Conservation (phyloP, 2,329 filamentous ascomycete species). For the Didymellaceae sp. region DNA sequence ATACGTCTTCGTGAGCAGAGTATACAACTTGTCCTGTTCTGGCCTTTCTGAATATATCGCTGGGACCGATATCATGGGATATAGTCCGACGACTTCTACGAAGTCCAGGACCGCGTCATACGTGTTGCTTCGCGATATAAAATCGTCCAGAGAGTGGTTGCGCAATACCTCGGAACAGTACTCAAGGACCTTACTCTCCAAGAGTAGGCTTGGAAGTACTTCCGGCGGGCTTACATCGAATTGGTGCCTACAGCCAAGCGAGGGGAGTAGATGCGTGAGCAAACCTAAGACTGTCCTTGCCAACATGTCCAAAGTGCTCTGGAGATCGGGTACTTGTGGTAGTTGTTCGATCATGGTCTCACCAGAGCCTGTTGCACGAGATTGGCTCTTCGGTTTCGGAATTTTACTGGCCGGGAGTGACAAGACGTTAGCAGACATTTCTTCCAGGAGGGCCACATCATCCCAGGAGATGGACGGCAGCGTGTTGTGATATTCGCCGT, state of each 20-base stretch:
- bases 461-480: too few relatives aligned
- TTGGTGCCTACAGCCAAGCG: conserved; percentile 19
- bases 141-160: conserved; percentile 52
- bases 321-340: neutral
- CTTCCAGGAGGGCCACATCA: too few relatives aligned
- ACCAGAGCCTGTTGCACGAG: too few relatives aligned
- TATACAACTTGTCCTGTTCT: conserved; percentile 43
- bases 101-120: conserved; percentile 53
- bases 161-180: conserved; percentile 49
- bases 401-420: too few relatives aligned
- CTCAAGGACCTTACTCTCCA: conserved; percentile 47
- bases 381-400: too few relatives aligned
- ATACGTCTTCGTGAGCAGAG: conserved; percentile 49
- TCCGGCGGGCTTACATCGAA: conserved; percentile 43
- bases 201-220: conserved; percentile 43
- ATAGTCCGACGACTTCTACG: conserved; percentile 43
- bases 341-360: too few relatives aligned
- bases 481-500: neutral
- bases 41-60: conserved; percentile 46
- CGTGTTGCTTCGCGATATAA: conserved; percentile 40
- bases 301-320: conserved; percentile 13
- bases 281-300: conserved; percentile 23
- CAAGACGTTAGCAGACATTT: too few relatives aligned
- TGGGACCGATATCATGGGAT: conserved; percentile 35
- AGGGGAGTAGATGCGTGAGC: conserved; percentile 37